Percentiles rank a stretch among this genome's conserved stretches.
phyloP scores from a whole-genome alignment of 2,329 filamentous ascomycete genomes.

The Penicillium sp. region DNA sequence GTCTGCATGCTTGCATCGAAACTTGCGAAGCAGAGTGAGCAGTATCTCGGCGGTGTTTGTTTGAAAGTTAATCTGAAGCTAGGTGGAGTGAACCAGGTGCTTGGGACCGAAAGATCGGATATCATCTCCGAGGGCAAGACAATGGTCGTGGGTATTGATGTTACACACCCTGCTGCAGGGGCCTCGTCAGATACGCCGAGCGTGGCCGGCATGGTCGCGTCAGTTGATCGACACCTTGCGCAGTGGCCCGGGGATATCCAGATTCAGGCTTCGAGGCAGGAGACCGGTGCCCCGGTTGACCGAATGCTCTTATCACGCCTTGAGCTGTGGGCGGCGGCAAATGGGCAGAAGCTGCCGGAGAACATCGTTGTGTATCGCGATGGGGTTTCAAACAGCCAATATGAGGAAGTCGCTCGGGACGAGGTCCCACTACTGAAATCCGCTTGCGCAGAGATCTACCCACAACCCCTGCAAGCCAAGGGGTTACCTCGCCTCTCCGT shows the following conservation, averaged over 20 bases:
- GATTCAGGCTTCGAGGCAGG: slow-evolving; percentile 66
- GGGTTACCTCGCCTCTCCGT: slow-evolving; percentile 68
- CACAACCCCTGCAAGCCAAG: slow-evolving; percentile 51
- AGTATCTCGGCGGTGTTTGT: slow-evolving; percentile 71
- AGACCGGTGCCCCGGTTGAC: slow-evolving; percentile 71
- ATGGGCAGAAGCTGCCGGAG: slow-evolving; percentile 62
- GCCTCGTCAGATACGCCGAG: slow-evolving; percentile 67
- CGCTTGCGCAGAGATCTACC: slow-evolving; percentile 68
- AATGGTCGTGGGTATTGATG: slow-evolving; percentile 87
- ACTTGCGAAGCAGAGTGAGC: slow-evolving; percentile 43
- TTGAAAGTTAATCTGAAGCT: slow-evolving; percentile 84
- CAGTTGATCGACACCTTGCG: slow-evolving; percentile 68
- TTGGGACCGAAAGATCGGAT: slow-evolving; percentile 58
- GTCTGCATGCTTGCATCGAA: slow-evolving; percentile 66
- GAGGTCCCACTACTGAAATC: slow-evolving; percentile 64
- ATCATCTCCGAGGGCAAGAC: slow-evolving; percentile 71
- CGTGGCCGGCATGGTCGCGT: slow-evolving; percentile 80
- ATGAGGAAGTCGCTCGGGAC: slow-evolving; percentile 66
- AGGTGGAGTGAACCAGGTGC: slow-evolving; percentile 72
- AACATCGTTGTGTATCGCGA: slow-evolving; percentile 87
- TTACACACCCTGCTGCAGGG: slow-evolving; percentile 82
- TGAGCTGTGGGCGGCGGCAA: slow-evolving; percentile 65
- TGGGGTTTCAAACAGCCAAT: slow-evolving; percentile 87
- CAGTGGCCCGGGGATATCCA: slow-evolving; percentile 79
- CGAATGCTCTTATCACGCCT: slow-evolving; percentile 70